Percentiles rank a stretch among this genome's conserved stretches.
Conservation (phyloP, 2,329 filamentous ascomycete species). For the Xylariaceae sp. region DNA sequence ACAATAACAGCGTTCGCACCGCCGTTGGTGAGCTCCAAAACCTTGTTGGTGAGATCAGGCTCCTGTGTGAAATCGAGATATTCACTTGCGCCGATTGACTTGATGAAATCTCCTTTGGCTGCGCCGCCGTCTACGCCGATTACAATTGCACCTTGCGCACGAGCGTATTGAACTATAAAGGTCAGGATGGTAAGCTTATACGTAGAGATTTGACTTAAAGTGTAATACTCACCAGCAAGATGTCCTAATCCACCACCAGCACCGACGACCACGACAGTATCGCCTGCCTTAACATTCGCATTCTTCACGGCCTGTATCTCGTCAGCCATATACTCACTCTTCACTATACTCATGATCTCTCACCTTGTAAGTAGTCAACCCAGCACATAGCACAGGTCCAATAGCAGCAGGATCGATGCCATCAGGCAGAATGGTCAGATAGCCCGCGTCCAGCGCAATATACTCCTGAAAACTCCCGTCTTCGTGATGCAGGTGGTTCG, state of each 20-base stretch:
- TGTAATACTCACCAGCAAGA: conserved; percentile 36
- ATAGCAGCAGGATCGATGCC: conserved; percentile 40
- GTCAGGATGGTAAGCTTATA: neutral
- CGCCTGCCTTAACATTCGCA: conserved; percentile 36
- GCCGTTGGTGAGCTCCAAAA: conserved; percentile 36
- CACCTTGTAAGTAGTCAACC: conserved; percentile 43
- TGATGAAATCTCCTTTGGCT: conserved; percentile 38
- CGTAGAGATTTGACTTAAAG: neutral
- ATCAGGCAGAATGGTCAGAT: conserved; percentile 41
- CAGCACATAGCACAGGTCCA: conserved; percentile 43
- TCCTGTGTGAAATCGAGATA: conserved; percentile 39
- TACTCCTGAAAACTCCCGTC: conserved; percentile 46
- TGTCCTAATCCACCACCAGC: conserved; percentile 46
- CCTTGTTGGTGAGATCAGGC: conserved; percentile 33
- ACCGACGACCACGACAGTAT: conserved; percentile 44
- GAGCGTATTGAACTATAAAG: conserved; percentile 41
- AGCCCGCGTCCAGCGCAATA: conserved; percentile 42
- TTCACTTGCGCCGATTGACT: conserved; percentile 36
- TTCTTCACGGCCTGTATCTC: conserved; percentile 38
- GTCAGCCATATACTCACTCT: neutral
- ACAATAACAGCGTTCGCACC: conserved; percentile 42
- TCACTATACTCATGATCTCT: neutral
- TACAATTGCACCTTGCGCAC: conserved; percentile 39
- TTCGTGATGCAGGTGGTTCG: conserved; percentile 45
- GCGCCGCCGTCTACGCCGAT: conserved; percentile 40